Conservation (phyloP, 305 asterid genomes). For the Rubia tinctorum region DNA sequence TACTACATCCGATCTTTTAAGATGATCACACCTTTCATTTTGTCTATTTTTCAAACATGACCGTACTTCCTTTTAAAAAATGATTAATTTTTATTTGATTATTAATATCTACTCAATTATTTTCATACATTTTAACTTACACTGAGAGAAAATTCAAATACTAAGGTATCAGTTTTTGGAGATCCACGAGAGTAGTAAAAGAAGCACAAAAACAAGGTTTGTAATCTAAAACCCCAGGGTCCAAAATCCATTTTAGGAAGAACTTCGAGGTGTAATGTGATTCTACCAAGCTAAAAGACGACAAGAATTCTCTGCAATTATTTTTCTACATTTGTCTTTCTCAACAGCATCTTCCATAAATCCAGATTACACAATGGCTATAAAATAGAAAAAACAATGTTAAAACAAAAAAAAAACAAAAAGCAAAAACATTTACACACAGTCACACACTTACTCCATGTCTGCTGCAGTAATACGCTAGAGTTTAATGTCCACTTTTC, state of each 20-base stretch:
- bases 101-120: too few species aligned
- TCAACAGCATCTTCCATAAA: constrained; percentile 1
- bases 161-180: too few species aligned
- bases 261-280: not conserved
- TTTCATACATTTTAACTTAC: too few species aligned
- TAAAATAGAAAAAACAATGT: not conserved
- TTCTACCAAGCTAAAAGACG: not conserved
- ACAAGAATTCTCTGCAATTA: not conserved
- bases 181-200: too few species aligned
- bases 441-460: not conserved
- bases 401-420: not conserved
- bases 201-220: too few species aligned
- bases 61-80: too few species aligned
- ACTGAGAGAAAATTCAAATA: too few species aligned
- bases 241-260: not conserved
- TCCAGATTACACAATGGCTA: constrained; percentile 10
- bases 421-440: not conserved
- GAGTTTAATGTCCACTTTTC: constrained; percentile 10
- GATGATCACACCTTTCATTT: too few species aligned
- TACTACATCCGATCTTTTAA: too few species aligned
- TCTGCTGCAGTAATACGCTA: not conserved
- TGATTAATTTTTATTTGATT: too few species aligned
- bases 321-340: not conserved
- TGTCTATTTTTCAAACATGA: too few species aligned
- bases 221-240: not conserved